phyloP scores from a whole-genome alignment of 2,329 filamentous ascomycete genomes.

The Phialophora verrucosa region DNA sequence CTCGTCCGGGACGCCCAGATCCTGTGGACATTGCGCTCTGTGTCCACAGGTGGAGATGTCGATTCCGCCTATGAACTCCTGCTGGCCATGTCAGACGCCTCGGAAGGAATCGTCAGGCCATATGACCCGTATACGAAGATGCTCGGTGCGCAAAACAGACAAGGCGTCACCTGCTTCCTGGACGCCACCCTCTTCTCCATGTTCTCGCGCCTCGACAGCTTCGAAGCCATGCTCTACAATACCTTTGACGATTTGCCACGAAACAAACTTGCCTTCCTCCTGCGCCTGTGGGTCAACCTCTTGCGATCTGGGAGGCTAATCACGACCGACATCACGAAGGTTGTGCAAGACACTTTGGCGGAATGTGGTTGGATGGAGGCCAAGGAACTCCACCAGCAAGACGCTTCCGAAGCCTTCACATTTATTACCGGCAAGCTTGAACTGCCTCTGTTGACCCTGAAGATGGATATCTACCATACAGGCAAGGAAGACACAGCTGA shows the following conservation, averaged over 20 bases:
- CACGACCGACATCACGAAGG: constrained; percentile 81
- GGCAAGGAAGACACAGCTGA: constrained; percentile 81
- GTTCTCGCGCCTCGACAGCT: constrained; percentile 88
- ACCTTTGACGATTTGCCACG: constrained; percentile 74
- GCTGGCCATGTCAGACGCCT: constrained; percentile 77
- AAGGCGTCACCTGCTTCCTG: constrained; percentile 90
- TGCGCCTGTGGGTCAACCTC: constrained; percentile 93
- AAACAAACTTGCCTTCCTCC: constrained; percentile 73
- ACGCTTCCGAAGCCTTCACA: constrained; percentile 92
- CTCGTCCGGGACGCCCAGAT: constrained; percentile 67
- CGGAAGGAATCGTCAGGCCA: constrained; percentile 75
- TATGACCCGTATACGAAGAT: constrained; percentile 75
- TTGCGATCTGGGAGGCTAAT: constrained; percentile 84
- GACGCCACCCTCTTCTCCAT: constrained; percentile 93
- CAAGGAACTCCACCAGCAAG: constrained; percentile 78
- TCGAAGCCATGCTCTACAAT: constrained; percentile 88
- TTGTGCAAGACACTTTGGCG: constrained; percentile 80
- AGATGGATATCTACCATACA: constrained; percentile 93
- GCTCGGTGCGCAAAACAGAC: constrained; percentile 83
- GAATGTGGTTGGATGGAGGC: constrained; percentile 91
- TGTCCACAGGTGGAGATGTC: constrained; percentile 70
- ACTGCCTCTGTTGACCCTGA: constrained; percentile 83
- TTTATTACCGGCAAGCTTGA: constrained; percentile 92
- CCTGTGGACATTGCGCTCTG: constrained; percentile 65
- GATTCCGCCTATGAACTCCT: constrained; percentile 79